Base-by-base conservation (phyloP, 2,329 filamentous ascomycete genomes). In the Arachnopeziza araneosa region DNA sequence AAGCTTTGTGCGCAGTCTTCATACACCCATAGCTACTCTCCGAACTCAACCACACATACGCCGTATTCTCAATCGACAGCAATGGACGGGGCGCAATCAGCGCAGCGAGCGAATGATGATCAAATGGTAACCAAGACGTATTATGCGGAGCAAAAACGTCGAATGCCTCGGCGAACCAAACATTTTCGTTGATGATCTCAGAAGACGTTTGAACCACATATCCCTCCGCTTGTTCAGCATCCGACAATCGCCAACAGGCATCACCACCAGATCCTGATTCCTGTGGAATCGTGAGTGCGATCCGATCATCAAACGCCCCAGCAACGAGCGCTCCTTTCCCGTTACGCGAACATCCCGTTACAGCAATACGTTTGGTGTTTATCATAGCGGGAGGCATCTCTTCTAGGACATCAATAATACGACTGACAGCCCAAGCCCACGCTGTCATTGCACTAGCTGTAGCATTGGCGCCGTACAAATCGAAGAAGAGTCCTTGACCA, bases 301-400 rank as follows among this genome's bases (percentile, higher is more conserved):
- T 83, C 50, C 84, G 82, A 56, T 76, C 69, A 61, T 83, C 82
- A 23, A 86, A 75, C 1, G 84, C 83, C 19, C 83, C 83, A 4
- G 79, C 81, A 19, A 86, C 75, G 63, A 87, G 79, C 30, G 84
- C 83, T 12, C 84, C 84, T 74, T 87, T 87, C 59, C 83, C 84
- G 72, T 86, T 85, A 49, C 84, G 80, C 56, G 82, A 86, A 76
- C 84, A 87, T 5, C 84, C 84, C 17, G 83, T 86, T 1, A 86
- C 83, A 55, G 81, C 84, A 22, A 83, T 71, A 1, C 74, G 75
- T 48, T 69, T 75, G 24, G 76, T 67, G 70, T 83, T 77, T 69
- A 87, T 84, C 8, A 66, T 65, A 2, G 77, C 75, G 23, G 76
- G 77, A 17, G 69, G 22, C 23, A 54, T 24, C 12, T 22, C 71